These are phyloP conservation scores for Trichoderma pleuroti DNA, from an alignment of 2,329 filamentous ascomycete species.

Conservation along the genomic window DNA sequence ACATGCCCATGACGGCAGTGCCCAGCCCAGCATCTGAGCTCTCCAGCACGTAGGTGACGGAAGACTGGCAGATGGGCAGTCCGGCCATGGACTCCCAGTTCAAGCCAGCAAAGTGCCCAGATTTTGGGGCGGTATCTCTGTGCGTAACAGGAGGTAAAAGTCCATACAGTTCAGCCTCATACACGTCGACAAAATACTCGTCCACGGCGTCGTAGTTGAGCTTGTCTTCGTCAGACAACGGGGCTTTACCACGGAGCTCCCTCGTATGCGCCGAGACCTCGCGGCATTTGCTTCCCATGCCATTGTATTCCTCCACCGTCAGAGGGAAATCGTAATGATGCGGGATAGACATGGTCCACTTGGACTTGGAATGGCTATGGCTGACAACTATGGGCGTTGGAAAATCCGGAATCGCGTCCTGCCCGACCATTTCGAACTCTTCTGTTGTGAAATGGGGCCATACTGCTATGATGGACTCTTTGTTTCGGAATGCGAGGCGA, in stretches of 20 bases:
- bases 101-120: slow-evolving; percentile 48
- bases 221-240: slow-evolving; percentile 43
- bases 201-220: slow-evolving; percentile 60
- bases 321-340: slow-evolving; percentile 64
- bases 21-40: slow-evolving; percentile 71
- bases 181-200: slow-evolving; percentile 69
- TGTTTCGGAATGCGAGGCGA: slow-evolving; percentile 28
- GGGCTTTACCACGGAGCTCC: slow-evolving; percentile 39
- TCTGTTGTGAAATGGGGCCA: slow-evolving; percentile 42
- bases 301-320: slow-evolving; percentile 59
- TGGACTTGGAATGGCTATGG: slow-evolving; percentile 60
- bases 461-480: slow-evolving; percentile 29
- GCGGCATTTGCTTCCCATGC: slow-evolving; percentile 65
- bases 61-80: slow-evolving; percentile 61
- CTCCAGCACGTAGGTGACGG: slow-evolving; percentile 76
- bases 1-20: slow-evolving; percentile 71
- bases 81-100: slow-evolving; percentile 42
- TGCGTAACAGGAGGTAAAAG: slow-evolving; percentile 49
- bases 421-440: slow-evolving; percentile 64
- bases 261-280: slow-evolving; percentile 60
- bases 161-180: slow-evolving; percentile 63
- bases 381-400: slow-evolving; percentile 69
- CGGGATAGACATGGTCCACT: slow-evolving; percentile 82
- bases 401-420: slow-evolving; percentile 63
- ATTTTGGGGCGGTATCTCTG: slow-evolving; percentile 38